phyloP scores from a whole-genome alignment of 768 basidiomycete species.

The Goffeauzyma gilvescens region DNA sequence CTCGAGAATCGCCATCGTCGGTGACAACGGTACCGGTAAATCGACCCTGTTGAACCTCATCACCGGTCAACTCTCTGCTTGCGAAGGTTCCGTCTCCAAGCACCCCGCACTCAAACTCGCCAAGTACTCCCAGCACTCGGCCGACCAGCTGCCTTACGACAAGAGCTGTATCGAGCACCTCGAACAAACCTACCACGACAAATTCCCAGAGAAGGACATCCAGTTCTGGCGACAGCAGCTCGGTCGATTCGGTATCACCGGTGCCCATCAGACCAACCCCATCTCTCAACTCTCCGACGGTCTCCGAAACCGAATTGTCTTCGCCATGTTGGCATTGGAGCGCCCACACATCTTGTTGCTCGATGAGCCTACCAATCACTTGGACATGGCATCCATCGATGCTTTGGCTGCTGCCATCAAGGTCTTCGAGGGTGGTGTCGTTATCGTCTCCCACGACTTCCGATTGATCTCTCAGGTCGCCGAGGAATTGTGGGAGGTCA shows the following conservation, averaged over 20 bases:
- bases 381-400: slow-evolving; percentile 96
- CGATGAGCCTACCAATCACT: slow-evolving; percentile 62
- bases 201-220: slow-evolving; percentile 83
- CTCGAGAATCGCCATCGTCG: slow-evolving; percentile 69
- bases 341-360: slow-evolving; percentile 79
- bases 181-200: slow-evolving; percentile 53
- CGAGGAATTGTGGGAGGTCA: slow-evolving; percentile 97
- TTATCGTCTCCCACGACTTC: slow-evolving; percentile 99
- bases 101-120: slow-evolving; percentile 81
- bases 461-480: slow-evolving; percentile 95
- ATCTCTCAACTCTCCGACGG: slow-evolving; percentile 93
- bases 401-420: slow-evolving; percentile 89
- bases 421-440: slow-evolving; percentile 91
- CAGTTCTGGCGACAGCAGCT: slow-evolving; percentile 90
- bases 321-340: slow-evolving; percentile 91
- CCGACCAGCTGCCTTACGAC: slow-evolving; percentile 93
- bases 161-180: slow-evolving; percentile 83
- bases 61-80: slow-evolving; percentile 59
- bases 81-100: slow-evolving; percentile 69
- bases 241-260: slow-evolving; percentile 86
- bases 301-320: slow-evolving; percentile 87
- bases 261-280: slow-evolving; percentile 77
- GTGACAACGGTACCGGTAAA: slow-evolving; percentile 88
- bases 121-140: slow-evolving; percentile 96
- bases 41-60: slow-evolving; percentile 81